Conservation (phyloP, 257 asterid species). For the Haberlea rhodopensis region DNA sequence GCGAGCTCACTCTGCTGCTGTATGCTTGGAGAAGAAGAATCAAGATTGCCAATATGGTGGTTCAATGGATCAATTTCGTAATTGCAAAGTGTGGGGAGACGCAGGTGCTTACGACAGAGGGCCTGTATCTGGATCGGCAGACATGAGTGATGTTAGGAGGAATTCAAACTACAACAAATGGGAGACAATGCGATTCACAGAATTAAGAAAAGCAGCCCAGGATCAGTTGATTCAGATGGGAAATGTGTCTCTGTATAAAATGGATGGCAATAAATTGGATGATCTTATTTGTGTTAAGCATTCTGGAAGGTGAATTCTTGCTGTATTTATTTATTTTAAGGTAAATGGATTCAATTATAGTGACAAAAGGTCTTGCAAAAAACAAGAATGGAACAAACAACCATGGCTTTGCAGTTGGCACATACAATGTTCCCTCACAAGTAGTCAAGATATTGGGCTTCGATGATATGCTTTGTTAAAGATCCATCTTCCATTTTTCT, state of each 20-base stretch:
- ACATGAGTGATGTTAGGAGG: conserved; percentile 68
- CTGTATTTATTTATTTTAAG: no score
- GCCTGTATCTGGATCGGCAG: conserved; percentile 67
- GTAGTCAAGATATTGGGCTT: no score
- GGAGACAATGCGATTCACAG: conserved; percentile 69
- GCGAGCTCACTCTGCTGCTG: conserved; percentile 79
- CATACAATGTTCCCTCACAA: no score
- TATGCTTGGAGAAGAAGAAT: conserved; percentile 49
- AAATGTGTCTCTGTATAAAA: conserved; percentile 80
- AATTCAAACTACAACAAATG: conserved; percentile 80
- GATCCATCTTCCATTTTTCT: no score
- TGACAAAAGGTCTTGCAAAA: no score
- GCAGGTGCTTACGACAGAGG: conserved; percentile 69
- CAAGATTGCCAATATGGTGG: conserved; percentile 39
- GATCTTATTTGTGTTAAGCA: conserved; percentile 89
- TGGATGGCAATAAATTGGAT: conserved; percentile 94
- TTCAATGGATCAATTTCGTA: conserved; percentile 58
- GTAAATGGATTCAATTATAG: no score
- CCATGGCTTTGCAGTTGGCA: not conserved
- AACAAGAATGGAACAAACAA: no score
- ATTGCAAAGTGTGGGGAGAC: conserved; percentile 87
- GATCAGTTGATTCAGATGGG: conserved; percentile 73
- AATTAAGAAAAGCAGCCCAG: conserved; percentile 55
- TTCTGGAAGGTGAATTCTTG: conserved; percentile 23
- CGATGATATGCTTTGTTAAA: no score